Evolutionary conservation across 257 asterid species (phyloP), one percentile per base, ranked within the genome.

Genomic region (Salvia hispanica): DNA sequence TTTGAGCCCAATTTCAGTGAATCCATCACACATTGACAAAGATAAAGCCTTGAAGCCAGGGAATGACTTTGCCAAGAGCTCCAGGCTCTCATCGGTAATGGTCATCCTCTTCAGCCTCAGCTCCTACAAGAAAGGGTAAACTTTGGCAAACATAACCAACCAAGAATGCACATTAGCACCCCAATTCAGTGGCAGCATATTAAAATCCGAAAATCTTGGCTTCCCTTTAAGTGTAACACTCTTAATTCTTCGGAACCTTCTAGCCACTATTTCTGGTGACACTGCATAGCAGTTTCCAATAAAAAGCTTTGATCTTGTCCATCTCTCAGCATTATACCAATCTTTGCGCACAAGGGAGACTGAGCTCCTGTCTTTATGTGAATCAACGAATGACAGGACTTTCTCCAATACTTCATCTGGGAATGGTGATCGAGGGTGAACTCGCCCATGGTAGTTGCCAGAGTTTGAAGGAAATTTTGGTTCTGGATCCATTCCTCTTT

Each of bases 281-380:
- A 88, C 96, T 4, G 96, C 77, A 76, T 88, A 89, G 76, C 96
- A 85, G 74, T 89, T 89, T 2, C 95, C 96, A 12, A 86, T 89
- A 43, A 89, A 89, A 21, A 89, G 64, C 72, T 83, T 89, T 14
- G 86, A 77, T 73, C 96, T 79, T 15, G 89, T 83, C 96, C 95
- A 87, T 12, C 95, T 79, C 77, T 89, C 96, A 3, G 95, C 95
- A 56, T 87, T 80, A 61, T 89, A 89, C 96, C 96, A 87, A 55
- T 83, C 88, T 66, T 79, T 89, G 72, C 89, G 82, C 9, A 89
- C 96, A 43, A 87, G 84, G 40, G 96, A 87, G 61, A 84, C 79
- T 53, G 96, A 78, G 82, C 83, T 82, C 69, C 95, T 73, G 62
- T 89, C 96, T 70, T 81, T 80, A 71, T 73, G 89, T 36, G 84